Base-by-base conservation (phyloP, 345 rosid species). In the Mallotus nudiflorus region DNA sequence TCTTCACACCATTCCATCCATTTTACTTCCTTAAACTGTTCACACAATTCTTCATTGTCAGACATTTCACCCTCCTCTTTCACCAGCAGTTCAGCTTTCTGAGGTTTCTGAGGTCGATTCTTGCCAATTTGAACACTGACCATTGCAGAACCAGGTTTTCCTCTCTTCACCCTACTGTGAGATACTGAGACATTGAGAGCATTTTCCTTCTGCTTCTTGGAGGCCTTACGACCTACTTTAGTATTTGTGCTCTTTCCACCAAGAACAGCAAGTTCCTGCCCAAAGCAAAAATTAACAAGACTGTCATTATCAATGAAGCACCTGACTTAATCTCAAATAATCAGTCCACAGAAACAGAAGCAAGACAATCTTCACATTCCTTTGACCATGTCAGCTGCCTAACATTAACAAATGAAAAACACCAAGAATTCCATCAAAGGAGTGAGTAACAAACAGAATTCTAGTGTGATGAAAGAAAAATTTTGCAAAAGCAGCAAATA, bases 1-100 rank as follows among this genome's bases (percentile, higher is more conserved):
- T 91, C 99, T 83, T 91, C 91, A 81, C 99, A 96, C 99, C 99
- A 96, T 81, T 96, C 99, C 96, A 84, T 96, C 99, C 99, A 96
- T 83, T 96, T 96, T 62, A 85, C 92, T 86, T 92, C 98, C 89
- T 88, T 96, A 60, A 96, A 96, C 78, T 96, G 99, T 81, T 92
- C 98, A 54, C 89, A 87, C 29, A 96, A 88, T 83, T 89, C 98
- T 75, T 89, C 99, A 39, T 89, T 81, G 81, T 88, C 99, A 13
- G 99, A 96, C 98, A 96, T 96, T 78, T 96, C 99, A 58, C 99
- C 99, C 84, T 96, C 99, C 84, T 96, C 99, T 80, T 96, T 96
- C 51, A 73, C 90, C 68, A 96, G 71, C 40, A 84, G 96, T 70
- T 91, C 98, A 61, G 77, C 89, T 74, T 75, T 87, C 56, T 77